Conservation (phyloP, 495 filamentous ascomycete genomes). For the Hyphodiscus hymeniophilus region DNA sequence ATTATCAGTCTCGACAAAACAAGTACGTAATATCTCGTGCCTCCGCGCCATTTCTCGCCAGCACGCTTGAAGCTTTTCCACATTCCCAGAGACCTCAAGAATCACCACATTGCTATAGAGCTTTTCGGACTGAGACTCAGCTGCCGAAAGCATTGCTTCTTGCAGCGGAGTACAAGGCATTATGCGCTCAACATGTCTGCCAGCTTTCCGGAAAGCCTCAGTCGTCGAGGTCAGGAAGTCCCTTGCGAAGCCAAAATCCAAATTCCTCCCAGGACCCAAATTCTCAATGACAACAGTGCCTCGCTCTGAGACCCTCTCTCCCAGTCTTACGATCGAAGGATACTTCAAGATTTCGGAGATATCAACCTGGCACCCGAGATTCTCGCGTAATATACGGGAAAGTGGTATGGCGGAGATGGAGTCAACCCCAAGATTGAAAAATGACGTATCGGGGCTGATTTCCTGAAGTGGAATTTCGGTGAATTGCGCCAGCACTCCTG, state of each 20-base stretch:
- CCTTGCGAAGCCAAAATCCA: conserved; percentile 28
- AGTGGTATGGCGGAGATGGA: conserved; percentile 72
- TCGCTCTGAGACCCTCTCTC: conserved; percentile 4
- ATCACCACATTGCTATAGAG: conserved; percentile 50
- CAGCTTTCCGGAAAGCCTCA: conserved; percentile 25
- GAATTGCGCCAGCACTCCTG: conserved; percentile 40
- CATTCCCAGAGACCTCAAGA: conserved; percentile 36
- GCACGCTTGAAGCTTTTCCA: conserved; percentile 30
- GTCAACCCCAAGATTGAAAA: conserved; percentile 64
- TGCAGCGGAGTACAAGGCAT: conserved; percentile 77
- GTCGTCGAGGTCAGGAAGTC: conserved; percentile 27
- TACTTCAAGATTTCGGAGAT: conserved; percentile 58
- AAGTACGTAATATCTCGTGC: conserved; percentile 54
- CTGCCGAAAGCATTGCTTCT: conserved; percentile 61
- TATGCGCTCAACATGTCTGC: conserved; percentile 39
- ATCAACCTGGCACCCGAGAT: conserved; percentile 35
- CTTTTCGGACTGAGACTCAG: conserved; percentile 10
- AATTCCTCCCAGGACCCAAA: background rate
- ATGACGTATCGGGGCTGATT: conserved; percentile 42
- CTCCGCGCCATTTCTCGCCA: conserved; percentile 43
- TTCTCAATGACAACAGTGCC: background rate
- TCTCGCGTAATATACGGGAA: conserved; percentile 39
- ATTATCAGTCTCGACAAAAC: conserved; percentile 43
- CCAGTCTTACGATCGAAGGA: conserved; percentile 48
- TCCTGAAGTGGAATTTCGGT: conserved; percentile 32